These are phyloP conservation scores for Neurospora sp. DNA, from an alignment of 2,329 filamentous ascomycete species.

Conservation along the genomic window DNA sequence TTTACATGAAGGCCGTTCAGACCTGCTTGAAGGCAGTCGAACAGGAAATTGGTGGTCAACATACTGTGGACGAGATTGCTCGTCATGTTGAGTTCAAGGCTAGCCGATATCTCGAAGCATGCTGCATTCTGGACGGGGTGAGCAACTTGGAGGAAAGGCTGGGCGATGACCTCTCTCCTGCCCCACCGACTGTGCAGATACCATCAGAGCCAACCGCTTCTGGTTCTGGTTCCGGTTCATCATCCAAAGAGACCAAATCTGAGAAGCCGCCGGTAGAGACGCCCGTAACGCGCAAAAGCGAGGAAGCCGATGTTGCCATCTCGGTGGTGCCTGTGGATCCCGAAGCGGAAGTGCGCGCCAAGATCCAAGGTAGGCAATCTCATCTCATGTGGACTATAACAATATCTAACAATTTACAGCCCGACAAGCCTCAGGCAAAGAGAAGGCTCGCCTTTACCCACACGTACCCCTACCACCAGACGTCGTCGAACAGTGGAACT, in stretches of 20 bases:
- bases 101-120: conserved; percentile 51
- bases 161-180: conserved; percentile 34
- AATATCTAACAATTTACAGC: conserved; percentile 6
- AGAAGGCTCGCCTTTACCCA: conserved; percentile 49
- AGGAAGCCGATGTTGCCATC: too few relatives aligned
- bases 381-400: too few relatives aligned
- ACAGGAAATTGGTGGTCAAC: conserved; percentile 40
- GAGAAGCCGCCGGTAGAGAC: conserved; percentile 2
- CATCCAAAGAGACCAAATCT: conserved; percentile 10
- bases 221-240: conserved; percentile 6
- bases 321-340: neutral
- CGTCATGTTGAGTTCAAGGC: conserved; percentile 44
- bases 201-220: conserved; percentile 1
- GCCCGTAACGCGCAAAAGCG: neutral
- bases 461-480: conserved; percentile 49
- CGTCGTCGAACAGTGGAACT: conserved; percentile 63
- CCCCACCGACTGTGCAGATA: conserved; percentile 1
- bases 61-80: conserved; percentile 40
- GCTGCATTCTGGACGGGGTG: conserved; percentile 50
- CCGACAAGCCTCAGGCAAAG: conserved; percentile 26
- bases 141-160: conserved; percentile 46
- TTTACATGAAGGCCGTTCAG: conserved; percentile 67
- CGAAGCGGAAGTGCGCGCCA: neutral
- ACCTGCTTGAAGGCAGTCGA: conserved; percentile 64
- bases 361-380: conserved; percentile 2